These are phyloP conservation scores for Stemphylium vesicarium DNA, from an alignment of 2,329 filamentous ascomycete species.

Conservation along the genomic window DNA sequence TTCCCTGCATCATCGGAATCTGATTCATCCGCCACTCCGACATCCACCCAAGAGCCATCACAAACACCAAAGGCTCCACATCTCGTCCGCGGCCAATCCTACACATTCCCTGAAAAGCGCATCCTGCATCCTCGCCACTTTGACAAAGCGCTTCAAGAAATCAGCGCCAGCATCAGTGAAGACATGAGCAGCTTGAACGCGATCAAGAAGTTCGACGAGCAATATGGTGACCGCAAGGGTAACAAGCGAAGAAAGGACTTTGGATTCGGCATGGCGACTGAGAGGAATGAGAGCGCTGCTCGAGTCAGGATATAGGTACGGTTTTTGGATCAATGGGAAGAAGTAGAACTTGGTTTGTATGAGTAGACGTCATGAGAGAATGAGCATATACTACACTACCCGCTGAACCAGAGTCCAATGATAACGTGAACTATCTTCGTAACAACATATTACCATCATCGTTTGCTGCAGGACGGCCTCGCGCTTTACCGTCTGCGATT, in stretches of 20 bases:
- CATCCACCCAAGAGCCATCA: neutral
- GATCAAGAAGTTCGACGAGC: constrained; percentile 94
- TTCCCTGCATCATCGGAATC: constrained; percentile 7
- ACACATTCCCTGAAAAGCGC: constrained; percentile 72
- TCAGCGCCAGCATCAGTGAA: constrained; percentile 89
- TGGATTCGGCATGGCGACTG: constrained; percentile 54
- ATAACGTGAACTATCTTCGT: too few species aligned
- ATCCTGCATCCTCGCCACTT: constrained; percentile 75
- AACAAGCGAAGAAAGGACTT: constrained; percentile 66
- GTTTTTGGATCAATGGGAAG: too few species aligned
- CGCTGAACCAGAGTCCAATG: too few species aligned
- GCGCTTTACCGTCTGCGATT: too few species aligned
- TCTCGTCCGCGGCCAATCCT: constrained; percentile 45
- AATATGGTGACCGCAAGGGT: constrained; percentile 82
- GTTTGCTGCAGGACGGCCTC: too few species aligned
- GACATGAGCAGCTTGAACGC: constrained; percentile 87
- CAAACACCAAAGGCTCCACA: constrained; percentile 38
- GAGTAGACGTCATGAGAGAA: too few species aligned
- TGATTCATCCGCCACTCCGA: neutral
- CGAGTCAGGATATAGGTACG: constrained; percentile 35
- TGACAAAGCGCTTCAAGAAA: constrained; percentile 82
- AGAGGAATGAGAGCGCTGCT: constrained; percentile 38
- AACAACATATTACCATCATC: too few species aligned
- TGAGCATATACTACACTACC: neutral
- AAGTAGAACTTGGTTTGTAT: too few species aligned